A percentile compares a stretch with the other conserved stretches of the same genome.
Conservation (phyloP, 192 early-diverging fungal genomes). For the Backusella psychrophila region DNA sequence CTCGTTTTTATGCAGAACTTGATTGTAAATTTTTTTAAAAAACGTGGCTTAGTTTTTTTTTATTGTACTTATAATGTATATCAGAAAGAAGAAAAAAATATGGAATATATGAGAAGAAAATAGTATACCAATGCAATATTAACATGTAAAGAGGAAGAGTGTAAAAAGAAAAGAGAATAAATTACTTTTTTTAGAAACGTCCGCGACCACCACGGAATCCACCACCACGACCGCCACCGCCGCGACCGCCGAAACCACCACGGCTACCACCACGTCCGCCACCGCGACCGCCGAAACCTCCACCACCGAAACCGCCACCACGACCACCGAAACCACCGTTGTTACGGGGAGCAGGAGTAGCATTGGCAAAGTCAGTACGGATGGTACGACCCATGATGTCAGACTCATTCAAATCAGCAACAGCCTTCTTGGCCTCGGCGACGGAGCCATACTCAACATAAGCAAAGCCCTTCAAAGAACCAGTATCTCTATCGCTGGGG, state of each 20-base stretch:
- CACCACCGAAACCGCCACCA: conserved; percentile 46
- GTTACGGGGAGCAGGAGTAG: conserved; percentile 40
- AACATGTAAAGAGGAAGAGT: not conserved
- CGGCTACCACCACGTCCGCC: too few species aligned
- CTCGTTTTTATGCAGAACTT: not conserved
- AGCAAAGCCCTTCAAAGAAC: conserved; percentile 79
- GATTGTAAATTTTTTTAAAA: not conserved
- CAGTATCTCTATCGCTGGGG: conserved; percentile 76
- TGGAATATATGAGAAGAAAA: not conserved
- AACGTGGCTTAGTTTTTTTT: conserved; percentile 6
- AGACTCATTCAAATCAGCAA: conserved; percentile 73
- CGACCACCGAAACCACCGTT: conserved; percentile 50
- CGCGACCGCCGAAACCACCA: conserved; percentile 53
- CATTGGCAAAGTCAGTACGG: conserved; percentile 81
- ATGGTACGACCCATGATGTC: conserved; percentile 80
- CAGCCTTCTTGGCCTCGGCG: conserved; percentile 69
- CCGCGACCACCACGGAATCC: conserved; percentile 56
- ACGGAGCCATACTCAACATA: conserved; percentile 82
- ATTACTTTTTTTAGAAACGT: not conserved
- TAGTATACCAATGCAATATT: conserved; percentile 4
- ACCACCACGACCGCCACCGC: conserved; percentile 44
- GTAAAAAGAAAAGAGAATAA: not conserved
- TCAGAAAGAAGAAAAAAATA: not conserved
- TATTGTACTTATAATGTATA: not conserved
- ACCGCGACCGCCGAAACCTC: conserved; percentile 33